Evolutionary conservation across 225 moss, liverwort and hornwort species (phyloP).

Genomic region (Marchantia polymorpha): DNA sequence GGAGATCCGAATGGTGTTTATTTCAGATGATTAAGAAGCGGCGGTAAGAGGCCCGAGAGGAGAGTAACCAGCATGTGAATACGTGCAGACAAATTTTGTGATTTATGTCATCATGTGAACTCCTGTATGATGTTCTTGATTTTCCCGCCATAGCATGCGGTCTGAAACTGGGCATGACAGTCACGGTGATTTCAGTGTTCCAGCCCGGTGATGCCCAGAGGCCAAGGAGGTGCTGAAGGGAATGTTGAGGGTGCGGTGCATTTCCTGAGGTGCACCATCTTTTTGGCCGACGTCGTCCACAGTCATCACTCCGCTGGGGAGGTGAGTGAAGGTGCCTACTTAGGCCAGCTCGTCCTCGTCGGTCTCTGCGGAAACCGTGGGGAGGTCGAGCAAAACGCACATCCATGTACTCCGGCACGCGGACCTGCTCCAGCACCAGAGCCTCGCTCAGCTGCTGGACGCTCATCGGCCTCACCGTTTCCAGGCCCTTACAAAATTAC

Average conservation of each 20-base stretch:
- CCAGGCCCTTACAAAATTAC: no score
- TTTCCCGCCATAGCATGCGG: no score
- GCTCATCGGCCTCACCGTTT: no score
- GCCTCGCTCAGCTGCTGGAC: no score
- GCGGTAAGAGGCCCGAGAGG: no score
- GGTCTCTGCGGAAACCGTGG: constrained; percentile 26
- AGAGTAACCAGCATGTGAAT: no score
- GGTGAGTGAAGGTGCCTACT: not conserved
- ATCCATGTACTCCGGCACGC: constrained; percentile 21
- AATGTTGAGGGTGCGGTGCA: not conserved
- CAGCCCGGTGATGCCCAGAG: not conserved
- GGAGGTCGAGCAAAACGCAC: constrained; percentile 42
- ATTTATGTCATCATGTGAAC: no score
- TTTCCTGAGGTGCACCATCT: not conserved
- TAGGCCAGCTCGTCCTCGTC: not conserved
- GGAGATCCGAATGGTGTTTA: no score
- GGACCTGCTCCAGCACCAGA: constrained; percentile 35
- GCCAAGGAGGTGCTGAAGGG: not conserved
- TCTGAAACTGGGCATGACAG: not conserved
- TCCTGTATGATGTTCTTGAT: not conserved
- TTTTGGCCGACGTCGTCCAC: no score
- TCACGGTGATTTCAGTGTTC: not conserved
- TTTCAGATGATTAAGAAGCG: no score
- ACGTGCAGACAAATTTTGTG: no score
- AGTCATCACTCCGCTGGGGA: not conserved